Conservation (phyloP, 2,329 filamentous ascomycete species). For the Pyrenophora teres region DNA sequence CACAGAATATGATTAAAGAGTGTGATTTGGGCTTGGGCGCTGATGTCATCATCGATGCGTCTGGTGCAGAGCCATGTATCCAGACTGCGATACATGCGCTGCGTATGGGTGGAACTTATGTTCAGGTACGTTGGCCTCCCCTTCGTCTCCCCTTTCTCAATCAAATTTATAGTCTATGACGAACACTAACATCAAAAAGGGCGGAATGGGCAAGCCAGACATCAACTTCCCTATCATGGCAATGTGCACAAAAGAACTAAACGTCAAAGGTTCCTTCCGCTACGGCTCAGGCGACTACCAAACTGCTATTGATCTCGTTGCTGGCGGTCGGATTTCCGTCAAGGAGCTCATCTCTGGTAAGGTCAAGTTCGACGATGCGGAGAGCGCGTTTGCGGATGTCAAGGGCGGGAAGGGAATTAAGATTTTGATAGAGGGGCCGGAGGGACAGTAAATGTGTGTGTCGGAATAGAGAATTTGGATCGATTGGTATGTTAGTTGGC, state of each 20-base stretch:
- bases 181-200: constrained; percentile 23
- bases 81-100: constrained; percentile 57
- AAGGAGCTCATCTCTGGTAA: constrained; percentile 80
- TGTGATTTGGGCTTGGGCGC: constrained; percentile 63
- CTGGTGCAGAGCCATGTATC: constrained; percentile 55
- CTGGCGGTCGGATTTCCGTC: constrained; percentile 69
- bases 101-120: constrained; percentile 55
- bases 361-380: constrained; percentile 80
- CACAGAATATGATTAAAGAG: constrained; percentile 66
- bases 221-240: constrained; percentile 93
- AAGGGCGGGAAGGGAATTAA: constrained; percentile 80
- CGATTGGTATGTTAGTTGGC: no score
- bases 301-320: constrained; percentile 78
- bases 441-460: constrained; percentile 15
- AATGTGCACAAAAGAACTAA: constrained; percentile 87
- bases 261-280: constrained; percentile 83
- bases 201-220: constrained; percentile 84
- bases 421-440: constrained; percentile 58
- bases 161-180: background rate
- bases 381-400: constrained; percentile 84
- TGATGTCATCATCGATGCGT: constrained; percentile 56
- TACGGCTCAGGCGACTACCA: constrained; percentile 89
- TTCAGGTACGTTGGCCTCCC: constrained; percentile 37
- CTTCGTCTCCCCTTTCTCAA: background rate
- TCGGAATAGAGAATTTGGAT: no score